Base-by-base conservation (phyloP, 2,329 filamentous ascomycete species). In the Claviceps citrina region DNA sequence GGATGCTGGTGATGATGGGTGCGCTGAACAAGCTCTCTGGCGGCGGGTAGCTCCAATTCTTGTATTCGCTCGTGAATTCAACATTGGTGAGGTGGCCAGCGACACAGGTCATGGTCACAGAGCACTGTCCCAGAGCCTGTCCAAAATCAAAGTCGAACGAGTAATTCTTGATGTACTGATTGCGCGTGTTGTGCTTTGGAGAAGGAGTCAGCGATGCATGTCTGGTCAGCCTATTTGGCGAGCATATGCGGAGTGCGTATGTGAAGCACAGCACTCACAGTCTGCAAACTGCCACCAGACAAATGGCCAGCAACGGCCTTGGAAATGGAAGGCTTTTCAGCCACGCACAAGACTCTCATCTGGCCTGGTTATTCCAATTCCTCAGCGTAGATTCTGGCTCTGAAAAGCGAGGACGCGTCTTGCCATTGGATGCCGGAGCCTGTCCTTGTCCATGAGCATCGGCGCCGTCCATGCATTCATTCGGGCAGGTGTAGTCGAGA, bases 31-130 rank as follows among this genome's bases (percentile, higher is more conserved):
- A 68, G 5, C 71, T 66, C 31, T 77, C 72, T 0, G 91, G 89
- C 2, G 81, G 77, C 48, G 86, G 93, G 36, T 81, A 78, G 16
- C 68, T 68, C 91, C 91, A 98, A 46, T 76, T 76, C 51, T 77
- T 81, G 61, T 81, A 87, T 41, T 78, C 73, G 7, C 67, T 57
- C 15, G 73, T 72, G 51, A 98, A 95, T 39, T 93, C 84, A 33
- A 80, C 64, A n/a, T 67, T 69, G 25, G 84, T 86, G 47, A 98
- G 70, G 61, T 98, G 91, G 10, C 91, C 91, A 9, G 81, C 68
- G 19, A 98, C 91, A 46, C 81, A 86, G 41, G 91, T 98, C 83
- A 98, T 96, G 32, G 81, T 86, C 35, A 95, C 89, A 10, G 76
- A 68, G 57, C 84, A 94, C 45, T 68, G 69, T 16, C 87, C 86